A percentile compares a stretch with the other conserved stretches of the same genome.
These are phyloP conservation scores for Naganishia vishniacii DNA, from an alignment of 768 basidiomycete genomes.

Conservation along the genomic window DNA sequence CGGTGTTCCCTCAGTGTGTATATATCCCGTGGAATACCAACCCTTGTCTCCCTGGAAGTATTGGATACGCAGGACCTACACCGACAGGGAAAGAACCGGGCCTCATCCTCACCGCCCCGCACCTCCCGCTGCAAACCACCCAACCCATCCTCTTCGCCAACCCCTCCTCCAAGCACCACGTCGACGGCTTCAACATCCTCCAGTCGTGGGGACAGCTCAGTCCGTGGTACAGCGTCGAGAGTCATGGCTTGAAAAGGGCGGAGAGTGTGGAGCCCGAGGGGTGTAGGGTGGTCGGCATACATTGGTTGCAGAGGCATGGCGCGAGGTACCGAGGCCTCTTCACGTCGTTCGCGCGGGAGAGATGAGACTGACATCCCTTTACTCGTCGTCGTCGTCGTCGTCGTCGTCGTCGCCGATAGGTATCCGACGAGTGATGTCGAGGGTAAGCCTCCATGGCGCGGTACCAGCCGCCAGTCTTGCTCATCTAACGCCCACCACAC, in stretches of 20 bases:
- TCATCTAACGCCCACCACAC: too few relatives aligned
- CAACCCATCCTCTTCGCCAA: constrained; percentile 34
- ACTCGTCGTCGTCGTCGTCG: too few relatives aligned
- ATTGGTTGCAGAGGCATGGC: constrained; percentile 47
- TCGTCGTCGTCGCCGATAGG: too few relatives aligned
- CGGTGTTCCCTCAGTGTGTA: background rate
- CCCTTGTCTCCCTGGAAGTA: constrained; percentile 27
- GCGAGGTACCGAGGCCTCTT: constrained; percentile 34
- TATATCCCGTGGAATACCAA: background rate
- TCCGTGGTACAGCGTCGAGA: constrained; percentile 42
- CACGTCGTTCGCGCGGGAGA: background rate
- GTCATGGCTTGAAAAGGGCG: constrained; percentile 42
- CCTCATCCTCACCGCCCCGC: constrained; percentile 39
- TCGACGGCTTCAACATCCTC: constrained; percentile 38
- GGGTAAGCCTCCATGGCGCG: constrained; percentile 18
- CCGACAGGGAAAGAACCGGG: constrained; percentile 44
- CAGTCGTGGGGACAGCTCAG: constrained; percentile 47
- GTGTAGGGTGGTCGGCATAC: constrained; percentile 39
- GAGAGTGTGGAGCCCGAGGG: constrained; percentile 36
- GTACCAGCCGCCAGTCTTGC: too few relatives aligned
- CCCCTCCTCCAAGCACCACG: constrained; percentile 8
- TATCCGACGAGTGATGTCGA: constrained; percentile 39
- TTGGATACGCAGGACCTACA: constrained; percentile 47
- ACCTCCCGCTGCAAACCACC: constrained; percentile 36
- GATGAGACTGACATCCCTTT: too few relatives aligned